phyloP scores from a whole-genome alignment of 2,329 filamentous ascomycete genomes.

The Alternaria postmessia region DNA sequence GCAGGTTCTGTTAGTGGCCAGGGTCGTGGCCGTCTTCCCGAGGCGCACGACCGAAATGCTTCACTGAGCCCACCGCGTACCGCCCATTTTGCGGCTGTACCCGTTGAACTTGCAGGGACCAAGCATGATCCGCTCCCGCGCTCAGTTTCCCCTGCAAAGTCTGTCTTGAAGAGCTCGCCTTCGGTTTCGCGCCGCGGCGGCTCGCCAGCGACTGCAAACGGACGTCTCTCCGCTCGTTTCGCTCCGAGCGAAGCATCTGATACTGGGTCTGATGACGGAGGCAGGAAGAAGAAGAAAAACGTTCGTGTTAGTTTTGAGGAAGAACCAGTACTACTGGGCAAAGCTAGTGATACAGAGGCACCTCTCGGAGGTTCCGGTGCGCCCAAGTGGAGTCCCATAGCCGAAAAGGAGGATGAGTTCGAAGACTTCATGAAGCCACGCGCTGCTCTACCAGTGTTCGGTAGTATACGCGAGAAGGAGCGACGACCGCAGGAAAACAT shows the following conservation, averaged over 20 bases:
- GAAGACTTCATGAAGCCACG: conserved; percentile 75
- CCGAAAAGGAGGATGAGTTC: conserved; percentile 67
- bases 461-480: conserved; percentile 73
- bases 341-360: conserved; percentile 42
- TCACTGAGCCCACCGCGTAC: conserved; percentile 70
- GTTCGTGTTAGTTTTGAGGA: conserved; percentile 83
- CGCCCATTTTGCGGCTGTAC: conserved; percentile 70
- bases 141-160: conserved; percentile 79
- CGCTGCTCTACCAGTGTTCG: conserved; percentile 76
- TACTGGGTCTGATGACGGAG: conserved; percentile 57
- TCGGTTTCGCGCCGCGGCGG: conserved; percentile 57
- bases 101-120: conserved; percentile 61
- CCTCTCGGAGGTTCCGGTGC: conserved; percentile 34
- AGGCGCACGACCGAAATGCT: conserved; percentile 43
- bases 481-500: conserved; percentile 57
- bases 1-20: conserved; percentile 11
- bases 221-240: conserved; percentile 55
- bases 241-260: conserved; percentile 65
- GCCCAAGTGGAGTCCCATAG: conserved; percentile 55
- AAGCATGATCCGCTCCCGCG: conserved; percentile 74
- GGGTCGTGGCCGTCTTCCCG: conserved; percentile 29
- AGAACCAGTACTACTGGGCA: conserved; percentile 64
- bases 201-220: conserved; percentile 61
- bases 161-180: conserved; percentile 73
- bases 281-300: conserved; percentile 62